phyloP scores from a whole-genome alignment of 208 protist species.

The Trypanosoma mega region DNA sequence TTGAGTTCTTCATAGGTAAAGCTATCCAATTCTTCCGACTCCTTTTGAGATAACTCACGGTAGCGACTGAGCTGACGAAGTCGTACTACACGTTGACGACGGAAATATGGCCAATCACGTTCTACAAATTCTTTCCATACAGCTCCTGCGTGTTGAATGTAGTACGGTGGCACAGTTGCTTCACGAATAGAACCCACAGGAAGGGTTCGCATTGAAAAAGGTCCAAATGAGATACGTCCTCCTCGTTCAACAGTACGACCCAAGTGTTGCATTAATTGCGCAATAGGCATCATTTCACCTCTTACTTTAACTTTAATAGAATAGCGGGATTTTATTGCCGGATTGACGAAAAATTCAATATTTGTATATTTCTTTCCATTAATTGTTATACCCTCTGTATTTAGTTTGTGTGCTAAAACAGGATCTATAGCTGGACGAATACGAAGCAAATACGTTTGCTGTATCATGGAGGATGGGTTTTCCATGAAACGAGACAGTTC shows the following conservation, averaged over 20 bases:
- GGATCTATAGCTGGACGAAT: constrained; percentile 83
- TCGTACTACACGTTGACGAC: constrained; percentile 67
- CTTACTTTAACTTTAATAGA: constrained; percentile 84
- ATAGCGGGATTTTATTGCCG: constrained; percentile 72
- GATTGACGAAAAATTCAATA: constrained; percentile 83
- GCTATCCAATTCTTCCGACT: constrained; percentile 85
- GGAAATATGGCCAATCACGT: constrained; percentile 88
- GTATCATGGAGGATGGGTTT: constrained; percentile 72
- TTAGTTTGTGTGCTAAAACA: constrained; percentile 82
- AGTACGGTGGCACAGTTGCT: constrained; percentile 82
- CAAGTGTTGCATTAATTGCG: constrained; percentile 83
- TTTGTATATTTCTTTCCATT: constrained; percentile 64
- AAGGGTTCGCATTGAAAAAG: constrained; percentile 70
- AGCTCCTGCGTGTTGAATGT: constrained; percentile 52
- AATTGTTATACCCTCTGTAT: constrained; percentile 78
- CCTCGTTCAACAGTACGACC: constrained; percentile 75
- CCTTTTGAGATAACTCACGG: constrained; percentile 74
- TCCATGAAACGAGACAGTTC: constrained; percentile 83
- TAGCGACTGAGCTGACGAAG: constrained; percentile 60
- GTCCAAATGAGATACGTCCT: constrained; percentile 85
- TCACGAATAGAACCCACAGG: constrained; percentile 83
- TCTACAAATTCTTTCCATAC: constrained; percentile 87
- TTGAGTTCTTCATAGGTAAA: constrained; percentile 87
- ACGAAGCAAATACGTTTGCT: constrained; percentile 85
- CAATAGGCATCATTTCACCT: constrained; percentile 67